Percentiles rank a stretch among this genome's conserved stretches.
These are phyloP conservation scores for Penicillium daleae DNA, from an alignment of 495 filamentous ascomycete genomes.

Conservation along the genomic window DNA sequence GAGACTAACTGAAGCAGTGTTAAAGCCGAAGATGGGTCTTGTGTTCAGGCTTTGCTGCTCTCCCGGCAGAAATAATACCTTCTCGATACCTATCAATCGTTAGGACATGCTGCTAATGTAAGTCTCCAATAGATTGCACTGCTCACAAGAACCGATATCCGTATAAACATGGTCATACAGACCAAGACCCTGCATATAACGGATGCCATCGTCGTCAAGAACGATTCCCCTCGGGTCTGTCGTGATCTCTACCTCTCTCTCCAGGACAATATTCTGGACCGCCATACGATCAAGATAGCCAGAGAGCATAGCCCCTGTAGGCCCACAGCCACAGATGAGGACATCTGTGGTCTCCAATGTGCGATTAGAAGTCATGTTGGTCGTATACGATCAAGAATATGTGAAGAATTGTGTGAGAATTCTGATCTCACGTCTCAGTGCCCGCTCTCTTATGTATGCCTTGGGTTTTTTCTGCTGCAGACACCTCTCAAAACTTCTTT, in stretches of 20 bases:
- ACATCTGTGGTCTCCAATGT: slow-evolving; percentile 35
- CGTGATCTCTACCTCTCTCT: slow-evolving; percentile 47
- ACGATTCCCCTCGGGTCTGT: slow-evolving; percentile 55
- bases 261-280: slow-evolving; percentile 40
- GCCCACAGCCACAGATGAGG: slow-evolving; percentile 43
- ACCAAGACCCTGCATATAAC: slow-evolving; percentile 48
- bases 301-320: slow-evolving; percentile 40
- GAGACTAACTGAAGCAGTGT: not conserved
- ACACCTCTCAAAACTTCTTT: too few species aligned
- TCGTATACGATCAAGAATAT: not conserved
- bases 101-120: not conserved
- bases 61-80: not conserved
- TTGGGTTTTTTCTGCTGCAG: too few species aligned
- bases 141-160: slow-evolving; percentile 35
- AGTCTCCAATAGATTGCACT: too few species aligned
- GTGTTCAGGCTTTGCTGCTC: not conserved
- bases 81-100: not conserved
- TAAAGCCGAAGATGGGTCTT: not conserved
- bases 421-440: not conserved
- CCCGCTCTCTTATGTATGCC: too few species aligned
- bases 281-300: slow-evolving; percentile 34
- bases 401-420: not conserved
- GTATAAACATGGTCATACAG: slow-evolving; percentile 42
- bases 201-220: slow-evolving; percentile 53
- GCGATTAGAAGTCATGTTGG: not conserved